phyloP scores from a whole-genome alignment of 2,329 filamentous ascomycete species.

The Beauveria pseudobassiana region DNA sequence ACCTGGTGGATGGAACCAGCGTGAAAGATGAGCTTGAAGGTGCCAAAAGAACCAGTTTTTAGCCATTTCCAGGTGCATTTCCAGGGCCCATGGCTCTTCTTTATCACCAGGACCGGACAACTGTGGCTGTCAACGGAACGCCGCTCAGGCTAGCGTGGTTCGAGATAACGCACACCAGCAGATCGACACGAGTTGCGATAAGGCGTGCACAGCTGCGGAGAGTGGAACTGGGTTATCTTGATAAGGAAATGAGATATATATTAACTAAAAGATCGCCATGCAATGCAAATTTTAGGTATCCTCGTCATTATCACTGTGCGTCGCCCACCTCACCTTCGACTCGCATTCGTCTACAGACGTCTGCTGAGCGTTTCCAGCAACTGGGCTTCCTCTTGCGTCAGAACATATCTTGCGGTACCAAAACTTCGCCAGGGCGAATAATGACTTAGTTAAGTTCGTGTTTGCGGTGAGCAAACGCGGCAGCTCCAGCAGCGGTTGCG shows the following conservation, averaged over 20 bases:
- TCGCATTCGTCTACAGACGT: constrained; percentile 19
- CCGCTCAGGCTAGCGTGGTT: not conserved
- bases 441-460: constrained; percentile 23
- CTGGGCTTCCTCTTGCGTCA: constrained; percentile 30
- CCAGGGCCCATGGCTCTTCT: too few relatives aligned
- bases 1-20: too few relatives aligned
- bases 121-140: not conserved
- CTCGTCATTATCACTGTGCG: not conserved
- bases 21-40: too few relatives aligned
- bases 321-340: too few relatives aligned
- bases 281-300: not conserved
- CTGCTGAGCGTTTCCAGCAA: constrained; percentile 29
- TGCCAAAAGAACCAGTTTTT: too few relatives aligned
- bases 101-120: too few relatives aligned
- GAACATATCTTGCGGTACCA: constrained; percentile 28
- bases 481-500: constrained; percentile 7
- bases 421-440: constrained; percentile 26
- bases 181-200: not conserved
- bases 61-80: too few relatives aligned
- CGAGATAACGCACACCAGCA: not conserved
- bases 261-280: not conserved
- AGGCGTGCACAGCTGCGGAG: not conserved
- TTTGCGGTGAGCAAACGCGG: constrained; percentile 6
- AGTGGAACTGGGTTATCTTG: not conserved
- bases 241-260: constrained; percentile 4